Evolutionary conservation across 441 rosid genomes (phyloP), one percentile per base, ranked within the genome.

Genomic region (Populus trichocarpa): DNA sequence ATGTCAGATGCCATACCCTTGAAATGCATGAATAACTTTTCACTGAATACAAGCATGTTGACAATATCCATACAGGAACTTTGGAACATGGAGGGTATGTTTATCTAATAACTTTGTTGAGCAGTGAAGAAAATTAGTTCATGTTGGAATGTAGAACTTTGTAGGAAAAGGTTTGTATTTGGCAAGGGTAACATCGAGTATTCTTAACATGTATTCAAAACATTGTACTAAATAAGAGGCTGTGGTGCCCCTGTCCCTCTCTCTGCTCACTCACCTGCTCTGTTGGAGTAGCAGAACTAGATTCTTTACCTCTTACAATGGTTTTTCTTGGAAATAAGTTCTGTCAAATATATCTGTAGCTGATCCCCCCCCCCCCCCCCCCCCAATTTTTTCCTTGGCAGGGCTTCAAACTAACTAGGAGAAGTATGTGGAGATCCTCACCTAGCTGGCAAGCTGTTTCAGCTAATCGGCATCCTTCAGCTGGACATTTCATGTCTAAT

Each of bases 391-490:
- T 46, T 46, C 32, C 79, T 30, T 71, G 80, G 78, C 84, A 95
- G 99, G 99, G 99, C 82, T 89, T 92, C 64, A 95, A 91, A 89
- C 74, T 90, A 75, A 87, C 97, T n/a, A 95, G 86, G 84, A 95
- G 87, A 88, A 95, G 99, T 80, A 81, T 72, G 87, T 88, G 96
- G 97, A 93, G 96, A 80, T 88, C 93, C 69, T 82, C 83, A 72
- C 92, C 73, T 71, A 81, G 82, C 71, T 95, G 99, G 99, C 93
- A 75, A 82, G 98, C 97, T 79, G 92, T 93, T 83, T 93, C 98
- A 76, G 90, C 96, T 74, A 88, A 88, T 75, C 88, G 96, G 72
- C 89, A 91, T 80, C 92, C 95, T 81, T 84, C 88, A 79, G 88
- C 90, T 71, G 91, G 88, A 25, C 89, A 86, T 75, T 95, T 89